Evolutionary conservation across 1,284 basidiomycete genomes (phyloP), one percentile per base, ranked within the genome.

Genomic region (Apiotrichum veenhuisii): DNA sequence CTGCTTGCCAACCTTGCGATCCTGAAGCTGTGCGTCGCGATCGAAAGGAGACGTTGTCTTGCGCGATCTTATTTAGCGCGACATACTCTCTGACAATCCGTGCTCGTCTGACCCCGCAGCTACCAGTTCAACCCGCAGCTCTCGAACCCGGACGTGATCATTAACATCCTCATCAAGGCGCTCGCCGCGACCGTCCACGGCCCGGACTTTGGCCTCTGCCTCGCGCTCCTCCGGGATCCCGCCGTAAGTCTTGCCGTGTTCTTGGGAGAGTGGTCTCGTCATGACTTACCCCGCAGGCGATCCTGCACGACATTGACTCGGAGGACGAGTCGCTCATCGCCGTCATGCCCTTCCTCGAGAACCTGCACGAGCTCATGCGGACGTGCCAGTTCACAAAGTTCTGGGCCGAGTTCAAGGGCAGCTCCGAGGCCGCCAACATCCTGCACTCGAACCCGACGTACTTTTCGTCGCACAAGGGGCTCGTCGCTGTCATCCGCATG

Each of bases 91-190:
- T 23, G 22, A 12, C 37, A 7, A 15, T 38, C 37, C 11, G 11
- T 5, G 12, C 30, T 30, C 8, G 4, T 7, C 7, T 22, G 44
- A 38, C 57, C 55, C 5, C 30, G 15, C 50, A 96, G 92, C 55
- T 96, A 96, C 79, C 94, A 98, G 74, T 97, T 97, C 80, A 98
- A 98, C 80, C 86, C 90, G 20, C 85, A 89, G 73, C 84, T 95
- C 44, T 91, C 91, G 78, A 94, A 94, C 79, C 86, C 91, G 10
- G 91, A 94, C 69, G 88, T 94, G 22, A 88, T 93, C 65, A 82
- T 95, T 77, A 91, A 95, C 80, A 91, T 98, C 74, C 88, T 98
- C 70, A 83, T 93, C 76, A 96, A 97, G 82, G 84, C 92, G 22
- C 83, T 98, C 55, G 86, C 88, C 30, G 88, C 91, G 40, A 85